Evolutionary conservation across 805 yeast genomes (phyloP), one percentile per base, ranked within the genome.

Genomic region (Metschnikowia gruessii): DNA sequence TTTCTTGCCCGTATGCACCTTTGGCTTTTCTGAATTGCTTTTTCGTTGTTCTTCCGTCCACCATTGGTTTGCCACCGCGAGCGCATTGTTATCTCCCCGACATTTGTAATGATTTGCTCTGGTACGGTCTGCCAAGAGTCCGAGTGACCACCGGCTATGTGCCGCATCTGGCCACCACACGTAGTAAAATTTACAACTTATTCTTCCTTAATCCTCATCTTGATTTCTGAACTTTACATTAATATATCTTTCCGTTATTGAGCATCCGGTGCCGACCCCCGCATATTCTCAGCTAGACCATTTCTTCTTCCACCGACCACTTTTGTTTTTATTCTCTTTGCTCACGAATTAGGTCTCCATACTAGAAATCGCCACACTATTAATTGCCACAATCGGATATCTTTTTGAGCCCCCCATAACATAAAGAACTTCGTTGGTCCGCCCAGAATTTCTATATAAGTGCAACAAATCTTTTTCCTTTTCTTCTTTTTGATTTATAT

Each of bases 281-380:
- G 33, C 15, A 30, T 6, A 30, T 3, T 15, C 7, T 30, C 33
- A 30, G 33, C 33, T 30, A 6, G 33, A 13, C 33, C 17, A 21
- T 5, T n/a, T 17, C 7, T 22, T 9, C 7, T n/a, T 5, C 17
- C 38, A 9, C 17, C 22, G 38, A 36, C 29, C 18, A 36, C 29
- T 36, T 36, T 33, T 13, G 17, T 15, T 10, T 30, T 30, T 29
- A 4, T 29, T 29, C 15, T 29, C 15, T 29, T 29, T 32, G 26
- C 42, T 21, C 30, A 15, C 42, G 16, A 41, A 33, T 41, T 33
- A 31, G 21, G 43, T 33, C 38, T 18, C 16, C 43, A 24, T 33
- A 33, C 38, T 22, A 31, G 10, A 40, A 30, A 40, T 32, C 43
- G 37, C 43, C 43, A 40, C 43, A 40, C 29, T 40, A 16, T 4